phyloP scores from a whole-genome alignment of 23 red algal species.

The Gracilaria domingensis region DNA sequence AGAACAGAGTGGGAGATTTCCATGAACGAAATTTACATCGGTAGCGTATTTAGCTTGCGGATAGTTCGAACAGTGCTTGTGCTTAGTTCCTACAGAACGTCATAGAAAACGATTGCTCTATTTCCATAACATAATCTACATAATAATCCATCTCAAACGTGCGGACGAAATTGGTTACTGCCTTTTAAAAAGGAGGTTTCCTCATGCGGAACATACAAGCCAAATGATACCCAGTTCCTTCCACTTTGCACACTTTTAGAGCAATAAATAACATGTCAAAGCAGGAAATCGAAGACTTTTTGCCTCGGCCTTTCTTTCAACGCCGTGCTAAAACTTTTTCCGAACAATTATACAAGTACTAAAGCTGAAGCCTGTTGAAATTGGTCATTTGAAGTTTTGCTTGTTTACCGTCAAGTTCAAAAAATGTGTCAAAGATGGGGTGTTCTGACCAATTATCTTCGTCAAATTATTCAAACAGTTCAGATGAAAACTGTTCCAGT shows the following conservation, averaged over 20 bases:
- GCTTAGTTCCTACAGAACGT: background rate
- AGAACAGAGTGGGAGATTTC: no score
- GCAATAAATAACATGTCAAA: conserved; percentile 21
- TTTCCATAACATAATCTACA: conserved; percentile 10
- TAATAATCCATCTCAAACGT: background rate
- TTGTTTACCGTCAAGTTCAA: background rate
- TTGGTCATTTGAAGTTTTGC: background rate
- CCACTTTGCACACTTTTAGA: conserved; percentile 2
- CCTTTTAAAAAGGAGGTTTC: background rate
- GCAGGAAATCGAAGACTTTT: background rate
- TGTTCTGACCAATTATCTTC: background rate
- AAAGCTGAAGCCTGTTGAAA: background rate
- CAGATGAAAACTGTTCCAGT: background rate
- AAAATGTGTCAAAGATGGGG: background rate
- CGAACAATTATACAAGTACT: background rate
- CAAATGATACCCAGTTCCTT: background rate
- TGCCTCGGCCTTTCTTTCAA: background rate
- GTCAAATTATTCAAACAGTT: background rate
- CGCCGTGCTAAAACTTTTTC: background rate
- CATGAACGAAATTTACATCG: background rate
- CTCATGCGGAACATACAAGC: conserved; percentile 1
- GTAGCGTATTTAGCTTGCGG: background rate
- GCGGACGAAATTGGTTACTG: background rate
- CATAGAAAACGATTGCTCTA: background rate
- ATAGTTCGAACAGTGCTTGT: background rate